Conservation (phyloP, 805 yeast genomes). For the Brettanomyces nanus region DNA sequence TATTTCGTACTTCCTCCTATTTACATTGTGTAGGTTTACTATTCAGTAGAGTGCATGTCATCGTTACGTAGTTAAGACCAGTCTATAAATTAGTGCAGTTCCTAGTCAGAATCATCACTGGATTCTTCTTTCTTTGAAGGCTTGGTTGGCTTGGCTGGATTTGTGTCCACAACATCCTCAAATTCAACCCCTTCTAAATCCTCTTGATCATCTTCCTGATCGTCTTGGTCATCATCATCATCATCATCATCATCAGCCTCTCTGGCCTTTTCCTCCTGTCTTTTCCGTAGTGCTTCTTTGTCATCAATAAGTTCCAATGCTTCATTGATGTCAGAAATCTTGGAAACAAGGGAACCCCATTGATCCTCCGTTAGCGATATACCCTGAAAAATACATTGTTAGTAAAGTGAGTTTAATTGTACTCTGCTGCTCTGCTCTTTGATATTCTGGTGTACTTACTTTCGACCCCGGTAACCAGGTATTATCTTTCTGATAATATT, state of each 20-base stretch:
- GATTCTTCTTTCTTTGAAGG: too few relatives aligned
- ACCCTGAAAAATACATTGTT: slow-evolving; percentile 27
- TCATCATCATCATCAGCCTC: slow-evolving; percentile 3
- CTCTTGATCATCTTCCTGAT: slow-evolving; percentile 10
- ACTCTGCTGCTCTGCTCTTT: slow-evolving; percentile 4
- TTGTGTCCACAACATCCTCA: slow-evolving; percentile 11
- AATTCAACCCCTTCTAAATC: slow-evolving; percentile 13
- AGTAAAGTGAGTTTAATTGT: slow-evolving; percentile 1
- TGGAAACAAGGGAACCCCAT: slow-evolving; percentile 42
- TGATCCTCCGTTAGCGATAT: slow-evolving; percentile 50
- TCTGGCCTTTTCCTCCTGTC: slow-evolving; percentile 5
- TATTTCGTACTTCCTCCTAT: too few relatives aligned
- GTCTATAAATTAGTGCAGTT: too few relatives aligned
- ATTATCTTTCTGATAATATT: slow-evolving; percentile 55
- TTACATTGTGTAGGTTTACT: too few relatives aligned
- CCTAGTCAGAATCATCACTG: too few relatives aligned
- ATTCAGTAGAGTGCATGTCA: too few relatives aligned
- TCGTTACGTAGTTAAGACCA: too few relatives aligned
- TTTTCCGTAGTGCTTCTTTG: slow-evolving; percentile 19
- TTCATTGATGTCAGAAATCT: slow-evolving; percentile 38
- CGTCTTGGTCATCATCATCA: not conserved
- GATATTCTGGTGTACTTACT: slow-evolving; percentile 22
- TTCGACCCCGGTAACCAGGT: slow-evolving; percentile 77
- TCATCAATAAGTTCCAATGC: slow-evolving; percentile 34
- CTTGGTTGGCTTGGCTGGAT: slow-evolving; percentile 9